Evolutionary conservation across 23 red algal species (phyloP), one percentile per base, ranked within the genome.

Genomic region (Gracilariopsis chorda): DNA sequence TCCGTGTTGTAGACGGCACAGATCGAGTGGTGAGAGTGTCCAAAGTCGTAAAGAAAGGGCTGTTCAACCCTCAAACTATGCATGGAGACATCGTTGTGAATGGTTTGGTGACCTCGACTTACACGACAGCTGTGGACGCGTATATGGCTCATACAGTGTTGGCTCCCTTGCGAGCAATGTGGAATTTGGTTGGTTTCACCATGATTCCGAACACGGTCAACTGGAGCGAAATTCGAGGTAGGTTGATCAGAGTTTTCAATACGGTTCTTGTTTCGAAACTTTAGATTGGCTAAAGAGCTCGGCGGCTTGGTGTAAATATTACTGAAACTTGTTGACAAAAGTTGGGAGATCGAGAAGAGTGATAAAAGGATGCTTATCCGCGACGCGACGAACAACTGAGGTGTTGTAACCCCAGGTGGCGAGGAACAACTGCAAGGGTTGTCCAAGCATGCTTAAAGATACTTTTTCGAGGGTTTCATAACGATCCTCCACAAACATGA

Each of bases 321-420:
- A 98, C 30, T 94, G 96, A 83, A 98, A 81, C 56, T 98, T 98
- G 81, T 80, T 92, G 60, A 87, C 78, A 78, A 98, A 98, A 9
- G 82, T 60, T 24, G 86, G 82, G 37, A 98, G 87, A 48, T 95
- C 92, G 20, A 98, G 65, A 37, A 93, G 64, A 41, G 84, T 56
- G 42, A 98, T 93, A 36, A 92, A 92, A 14, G 96, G 96, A 48
- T 98, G 85, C 53, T 67, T 69, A 44, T 75, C 92, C 32, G 96
- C 96, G 23, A 88, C 76, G 23, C 48, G 30, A 40, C 87, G 80
- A 60, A 80, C 60, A 20, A 81, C 42, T 56, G 57, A 63, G 58
- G 93, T 95, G 55, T 99, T 96, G 62, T 99, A 99, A 21, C 97
- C 97, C 97, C 97, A 99, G n/a, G 71, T 92, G 5, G 97, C 97